Conservation (phyloP, 2,329 filamentous ascomycete species). For the Aureobasidium pullulans region DNA sequence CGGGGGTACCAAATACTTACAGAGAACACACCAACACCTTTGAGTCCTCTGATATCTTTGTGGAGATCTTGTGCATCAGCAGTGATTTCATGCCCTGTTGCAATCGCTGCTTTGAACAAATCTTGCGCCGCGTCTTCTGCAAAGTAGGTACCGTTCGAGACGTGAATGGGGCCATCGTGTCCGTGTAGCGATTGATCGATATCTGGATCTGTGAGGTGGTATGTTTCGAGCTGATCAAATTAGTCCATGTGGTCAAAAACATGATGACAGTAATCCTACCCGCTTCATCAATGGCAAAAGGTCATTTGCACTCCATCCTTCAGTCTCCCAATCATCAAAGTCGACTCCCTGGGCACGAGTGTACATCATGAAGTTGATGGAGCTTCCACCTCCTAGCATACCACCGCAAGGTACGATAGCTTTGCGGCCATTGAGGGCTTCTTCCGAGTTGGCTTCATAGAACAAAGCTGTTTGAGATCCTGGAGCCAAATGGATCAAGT, state of each 20-base stretch:
- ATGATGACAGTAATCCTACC: neutral
- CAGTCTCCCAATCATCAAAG: conserved; percentile 20
- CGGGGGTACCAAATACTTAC: neutral
- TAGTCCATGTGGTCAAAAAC: neutral
- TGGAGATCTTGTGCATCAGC: conserved; percentile 48
- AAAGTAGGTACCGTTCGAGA: conserved; percentile 16
- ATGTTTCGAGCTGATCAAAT: conserved; percentile 17
- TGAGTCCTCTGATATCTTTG: conserved; percentile 8
- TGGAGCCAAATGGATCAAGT: conserved; percentile 41
- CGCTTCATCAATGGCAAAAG: conserved; percentile 19
- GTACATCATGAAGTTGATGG: conserved; percentile 33
- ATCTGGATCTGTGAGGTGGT: conserved; percentile 16
- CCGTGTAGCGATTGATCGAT: conserved; percentile 17
- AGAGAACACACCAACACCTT: neutral
- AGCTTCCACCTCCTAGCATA: conserved; percentile 53
- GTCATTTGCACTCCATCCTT: conserved; percentile 19
- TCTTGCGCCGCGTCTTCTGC: conserved; percentile 34
- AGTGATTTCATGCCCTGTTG: conserved; percentile 46
- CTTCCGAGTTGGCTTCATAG: conserved; percentile 42
- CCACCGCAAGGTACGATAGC: conserved; percentile 38
- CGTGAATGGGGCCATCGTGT: conserved; percentile 17
- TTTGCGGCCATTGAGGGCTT: conserved; percentile 38
- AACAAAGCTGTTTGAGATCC: conserved; percentile 45
- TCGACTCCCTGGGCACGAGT: conserved; percentile 18
- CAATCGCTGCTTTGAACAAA: conserved; percentile 42